Evolutionary conservation across 371 early-diverging fungal species (phyloP), one percentile per base, ranked within the genome.

Genomic region (Syncephalis plumigaleata): DNA sequence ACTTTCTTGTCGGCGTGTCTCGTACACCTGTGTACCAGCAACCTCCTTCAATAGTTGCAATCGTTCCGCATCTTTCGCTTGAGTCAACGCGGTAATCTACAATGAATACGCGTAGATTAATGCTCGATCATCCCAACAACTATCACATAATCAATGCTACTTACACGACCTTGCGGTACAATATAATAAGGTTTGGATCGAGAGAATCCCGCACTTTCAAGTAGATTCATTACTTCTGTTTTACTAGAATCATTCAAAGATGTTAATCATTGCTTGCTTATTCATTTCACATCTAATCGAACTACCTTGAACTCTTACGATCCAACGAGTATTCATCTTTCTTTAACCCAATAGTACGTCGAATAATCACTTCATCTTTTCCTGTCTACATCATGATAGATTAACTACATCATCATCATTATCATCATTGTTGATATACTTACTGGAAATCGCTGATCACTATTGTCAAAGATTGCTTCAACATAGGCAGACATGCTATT

Each of bases 251-350:
- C 4, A 31, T 26, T 1, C 39, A 31, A 31, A 7, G 11, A 31
- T 31, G 4, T 24, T 15, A 18, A 25, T 16, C 18, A 40, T 26
- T n/a, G n/a, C n/a, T n/a, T n/a, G n/a, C n/a, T n/a, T n/a, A n/a
- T n/a, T n/a, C n/a, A n/a, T n/a, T n/a, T n/a, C 8, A 21, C 4
- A 45, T 18, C 5, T n/a, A 31, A 9, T 17, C 21, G 27, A 65
- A 73, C 47, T 67, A 79, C 75, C 84, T 79, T 2, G 83, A 79
- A 44, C 66, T 77, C 59, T 93, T 96, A 45, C 74, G 71, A 63
- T 99, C 97, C 23, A 99, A 57, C 11, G 91, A 86, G 63, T 94
- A 99, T 66, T 98, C 98, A 57, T 98, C 98, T 63, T 95, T 84
- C 52, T 96, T 92, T 49, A 88, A 64, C 0, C 92, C 92, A 50